Evolutionary conservation across 768 basidiomycete genomes (phyloP).

Genomic region (Vararia minispora): DNA sequence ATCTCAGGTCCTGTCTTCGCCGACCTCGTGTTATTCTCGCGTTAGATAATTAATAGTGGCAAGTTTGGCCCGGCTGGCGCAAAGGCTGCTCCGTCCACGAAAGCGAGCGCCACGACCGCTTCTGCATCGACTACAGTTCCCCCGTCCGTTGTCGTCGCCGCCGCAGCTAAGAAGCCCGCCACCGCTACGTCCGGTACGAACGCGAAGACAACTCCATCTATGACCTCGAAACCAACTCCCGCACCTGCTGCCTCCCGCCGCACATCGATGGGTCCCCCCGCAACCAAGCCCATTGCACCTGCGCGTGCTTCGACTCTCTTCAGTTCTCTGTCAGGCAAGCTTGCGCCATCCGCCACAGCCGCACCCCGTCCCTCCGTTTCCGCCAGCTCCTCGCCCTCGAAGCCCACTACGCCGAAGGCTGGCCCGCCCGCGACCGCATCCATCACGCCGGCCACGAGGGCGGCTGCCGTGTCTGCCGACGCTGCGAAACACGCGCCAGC

Average conservation of each 20-base stretch:
- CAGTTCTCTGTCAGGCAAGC: slow-evolving; percentile 11
- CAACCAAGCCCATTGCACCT: slow-evolving; percentile 3
- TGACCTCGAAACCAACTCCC: slow-evolving; percentile 12
- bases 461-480: slow-evolving; percentile 22
- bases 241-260: slow-evolving; percentile 7
- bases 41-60: slow-evolving; percentile 13
- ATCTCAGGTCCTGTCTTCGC: slow-evolving; percentile 13
- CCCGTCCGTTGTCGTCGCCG: slow-evolving; percentile 7
- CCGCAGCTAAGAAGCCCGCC: slow-evolving; percentile 23
- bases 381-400: no score
- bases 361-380: slow-evolving; percentile 14
- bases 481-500: slow-evolving; percentile 26
- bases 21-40: slow-evolving; percentile 5
- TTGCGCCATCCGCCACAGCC: slow-evolving; percentile 11
- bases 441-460: no score
- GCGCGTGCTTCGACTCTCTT: slow-evolving; percentile 9
- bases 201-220: slow-evolving; percentile 11
- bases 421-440: no score
- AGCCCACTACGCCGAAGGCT: no score
- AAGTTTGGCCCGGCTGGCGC: slow-evolving; percentile 20
- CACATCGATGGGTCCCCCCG: slow-evolving; percentile 31
- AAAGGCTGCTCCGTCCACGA: slow-evolving; percentile 26
- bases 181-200: slow-evolving; percentile 14
- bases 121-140: slow-evolving; percentile 26
- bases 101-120: slow-evolving; percentile 7